These are phyloP conservation scores for Chlorophyllum brunneum DNA, from an alignment of 768 basidiomycete species.

Conservation along the genomic window DNA sequence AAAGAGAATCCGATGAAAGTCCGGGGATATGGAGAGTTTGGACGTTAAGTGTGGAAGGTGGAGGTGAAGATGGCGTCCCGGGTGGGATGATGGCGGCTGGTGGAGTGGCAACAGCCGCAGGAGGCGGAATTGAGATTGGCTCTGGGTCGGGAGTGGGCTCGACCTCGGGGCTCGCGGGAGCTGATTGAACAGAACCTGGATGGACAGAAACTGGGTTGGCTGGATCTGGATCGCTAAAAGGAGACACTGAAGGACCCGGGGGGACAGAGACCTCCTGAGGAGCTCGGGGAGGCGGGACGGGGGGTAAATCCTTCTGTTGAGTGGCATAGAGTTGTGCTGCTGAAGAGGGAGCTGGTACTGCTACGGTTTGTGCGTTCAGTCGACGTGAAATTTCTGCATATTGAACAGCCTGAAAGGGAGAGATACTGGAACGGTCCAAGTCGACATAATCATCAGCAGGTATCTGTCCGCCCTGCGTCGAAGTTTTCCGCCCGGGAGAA, in stretches of 20 bases:
- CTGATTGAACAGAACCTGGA: background rate
- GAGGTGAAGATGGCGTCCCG: background rate
- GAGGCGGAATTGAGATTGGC: background rate
- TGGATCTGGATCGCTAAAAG: background rate
- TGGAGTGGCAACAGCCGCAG: background rate
- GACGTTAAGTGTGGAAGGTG: constrained; percentile 6
- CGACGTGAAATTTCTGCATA: constrained; percentile 66
- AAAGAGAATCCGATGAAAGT: constrained; percentile 14
- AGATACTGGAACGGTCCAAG: constrained; percentile 62
- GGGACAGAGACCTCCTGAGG: background rate
- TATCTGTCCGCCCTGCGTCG: constrained; percentile 11
- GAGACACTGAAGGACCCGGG: background rate
- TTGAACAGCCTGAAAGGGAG: constrained; percentile 73
- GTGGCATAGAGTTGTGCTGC: constrained; percentile 12
- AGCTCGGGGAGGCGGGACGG: constrained; percentile 19
- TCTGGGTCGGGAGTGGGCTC: background rate
- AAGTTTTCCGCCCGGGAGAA: constrained; percentile 17
- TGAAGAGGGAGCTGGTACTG: background rate
- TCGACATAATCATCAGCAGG: constrained; percentile 54
- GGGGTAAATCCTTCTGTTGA: constrained; percentile 22
- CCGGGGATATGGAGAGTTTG: constrained; percentile 9
- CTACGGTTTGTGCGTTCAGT: constrained; percentile 36
- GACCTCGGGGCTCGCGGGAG: background rate
- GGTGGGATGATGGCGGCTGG: background rate
- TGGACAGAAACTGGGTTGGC: background rate